Evolutionary conservation across 805 yeast species (phyloP), one percentile per base, ranked within the genome.

Genomic region (Geotrichum ghanense): DNA sequence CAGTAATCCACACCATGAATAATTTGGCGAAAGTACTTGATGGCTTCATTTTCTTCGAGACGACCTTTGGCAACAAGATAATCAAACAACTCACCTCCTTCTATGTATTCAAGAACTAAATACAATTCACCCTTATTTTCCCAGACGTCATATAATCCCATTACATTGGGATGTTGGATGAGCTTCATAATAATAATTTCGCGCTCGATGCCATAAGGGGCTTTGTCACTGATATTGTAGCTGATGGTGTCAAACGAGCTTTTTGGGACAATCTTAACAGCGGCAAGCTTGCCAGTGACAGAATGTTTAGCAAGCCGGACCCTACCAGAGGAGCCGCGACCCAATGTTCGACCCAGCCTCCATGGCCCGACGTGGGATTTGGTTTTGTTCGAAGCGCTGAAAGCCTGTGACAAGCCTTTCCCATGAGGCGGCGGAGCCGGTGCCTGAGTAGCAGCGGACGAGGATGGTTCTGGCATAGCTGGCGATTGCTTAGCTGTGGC

Each of bases 171-270:
- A 64, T 92, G 97, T 50, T 92, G 84, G 42, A 92, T 77, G 39
- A 92, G 72, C 66, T 92, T 92, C 98, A 90, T 92, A 56, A 92
- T 92, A 56, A 92, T 89, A 52, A 92, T 94, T 62, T 92, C 98
- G 53, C 97, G 76, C 66, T 92, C 98, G 41, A 92, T 90, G 35
- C 98, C 98, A 62, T 90, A 88, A 2, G 96, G 95, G 48, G 73
- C 77, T 3, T 67, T 51, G 25, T 42, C 22, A 16, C 34, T 19
- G 21, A 37, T 42, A 50, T 59, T 34, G 37, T 31, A 5, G 12
- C 12, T n/a, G 23, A 22, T 31, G 25, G 71, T 72, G 55, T 71
- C 75, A 57, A 84, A 75, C 50, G 79, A 72, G 26, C 89, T 72
- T 59, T 92, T 92, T 24, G 97, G 95, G 12, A 92, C 95, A 52